A percentile compares a stretch with the other conserved stretches of the same genome.
Evolutionary conservation across 148 eudicot genomes (phyloP).

Genomic region (Euryodendron excelsum): DNA sequence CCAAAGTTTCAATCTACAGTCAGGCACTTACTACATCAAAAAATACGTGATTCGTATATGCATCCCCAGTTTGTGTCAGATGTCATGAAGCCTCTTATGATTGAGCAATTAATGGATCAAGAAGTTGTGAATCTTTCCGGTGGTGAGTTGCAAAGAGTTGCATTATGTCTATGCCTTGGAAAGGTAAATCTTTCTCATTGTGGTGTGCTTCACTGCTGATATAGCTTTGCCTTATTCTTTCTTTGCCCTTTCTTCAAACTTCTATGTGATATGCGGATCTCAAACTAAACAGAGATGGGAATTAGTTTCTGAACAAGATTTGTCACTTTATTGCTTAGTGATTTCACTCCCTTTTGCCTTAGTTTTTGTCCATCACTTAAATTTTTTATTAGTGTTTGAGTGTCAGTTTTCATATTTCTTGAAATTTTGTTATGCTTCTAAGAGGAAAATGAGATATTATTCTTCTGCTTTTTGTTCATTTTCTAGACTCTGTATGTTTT

Average conservation of each 20-base stretch:
- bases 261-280: too few species aligned
- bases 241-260: too few species aligned
- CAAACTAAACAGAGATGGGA: too few species aligned
- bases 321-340: background rate
- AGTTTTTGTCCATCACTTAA: background rate
- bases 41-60: constrained; percentile 77
- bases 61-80: constrained; percentile 91
- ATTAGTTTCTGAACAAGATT: background rate
- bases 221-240: background rate
- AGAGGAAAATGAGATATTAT: too few species aligned
- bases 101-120: constrained; percentile 95
- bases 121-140: constrained; percentile 94
- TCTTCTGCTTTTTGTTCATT: too few species aligned
- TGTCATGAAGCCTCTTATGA: constrained; percentile 94
- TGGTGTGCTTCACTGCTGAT: background rate
- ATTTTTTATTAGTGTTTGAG: background rate
- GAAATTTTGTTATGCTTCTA: too few species aligned
- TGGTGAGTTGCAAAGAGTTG: constrained; percentile 97
- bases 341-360: background rate
- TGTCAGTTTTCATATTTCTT: background rate
- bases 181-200: constrained; percentile 49
- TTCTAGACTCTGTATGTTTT: too few species aligned
- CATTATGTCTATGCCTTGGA: constrained; percentile 81
- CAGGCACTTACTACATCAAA: constrained; percentile 66
- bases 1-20: constrained; percentile 69